Conservation (phyloP, 768 basidiomycete species). For the Favolaschia claudopus region DNA sequence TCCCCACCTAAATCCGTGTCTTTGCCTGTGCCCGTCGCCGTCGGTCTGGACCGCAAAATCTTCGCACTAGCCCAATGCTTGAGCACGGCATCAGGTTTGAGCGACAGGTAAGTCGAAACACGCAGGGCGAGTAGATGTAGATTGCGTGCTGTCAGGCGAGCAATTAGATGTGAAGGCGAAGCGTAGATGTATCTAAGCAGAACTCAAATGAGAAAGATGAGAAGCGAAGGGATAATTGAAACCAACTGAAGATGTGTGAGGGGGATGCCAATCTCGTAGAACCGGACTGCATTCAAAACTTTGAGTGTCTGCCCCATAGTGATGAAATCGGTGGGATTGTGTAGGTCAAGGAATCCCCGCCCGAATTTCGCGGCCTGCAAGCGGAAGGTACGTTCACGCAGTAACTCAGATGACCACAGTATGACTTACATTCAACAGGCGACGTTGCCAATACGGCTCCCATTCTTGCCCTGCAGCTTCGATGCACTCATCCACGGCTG, state of each 20-base stretch:
- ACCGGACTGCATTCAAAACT: slow-evolving; percentile 92
- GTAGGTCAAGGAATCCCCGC: slow-evolving; percentile 89
- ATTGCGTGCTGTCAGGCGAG: slow-evolving; percentile 85
- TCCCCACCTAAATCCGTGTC: slow-evolving; percentile 72
- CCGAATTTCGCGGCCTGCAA: slow-evolving; percentile 95
- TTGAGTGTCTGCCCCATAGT: slow-evolving; percentile 92
- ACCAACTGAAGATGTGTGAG: slow-evolving; percentile 90
- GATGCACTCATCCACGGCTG: slow-evolving; percentile 90
- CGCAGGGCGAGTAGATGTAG: slow-evolving; percentile 92
- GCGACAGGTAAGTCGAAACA: slow-evolving; percentile 81
- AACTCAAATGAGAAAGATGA: slow-evolving; percentile 7
- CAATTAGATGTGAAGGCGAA: slow-evolving; percentile 82
- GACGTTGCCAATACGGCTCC: slow-evolving; percentile 90
- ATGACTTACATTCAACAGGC: slow-evolving; percentile 75
- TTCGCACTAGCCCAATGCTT: slow-evolving; percentile 97
- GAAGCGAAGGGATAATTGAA: not conserved
- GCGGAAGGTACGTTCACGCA: not conserved
- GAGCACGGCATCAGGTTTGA: slow-evolving; percentile 87
- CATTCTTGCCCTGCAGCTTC: slow-evolving; percentile 94
- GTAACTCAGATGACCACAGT: not conserved
- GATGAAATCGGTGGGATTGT: slow-evolving; percentile 92
- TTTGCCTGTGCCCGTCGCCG: slow-evolving; percentile 57
- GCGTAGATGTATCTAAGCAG: slow-evolving; percentile 75
- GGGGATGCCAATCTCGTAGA: slow-evolving; percentile 92
- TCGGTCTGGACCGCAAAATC: slow-evolving; percentile 76